A percentile compares a stretch with the other conserved stretches of the same genome.
Evolutionary conservation across 306 rosid species (phyloP).

Genomic region (Lathyrus tuberosus): DNA sequence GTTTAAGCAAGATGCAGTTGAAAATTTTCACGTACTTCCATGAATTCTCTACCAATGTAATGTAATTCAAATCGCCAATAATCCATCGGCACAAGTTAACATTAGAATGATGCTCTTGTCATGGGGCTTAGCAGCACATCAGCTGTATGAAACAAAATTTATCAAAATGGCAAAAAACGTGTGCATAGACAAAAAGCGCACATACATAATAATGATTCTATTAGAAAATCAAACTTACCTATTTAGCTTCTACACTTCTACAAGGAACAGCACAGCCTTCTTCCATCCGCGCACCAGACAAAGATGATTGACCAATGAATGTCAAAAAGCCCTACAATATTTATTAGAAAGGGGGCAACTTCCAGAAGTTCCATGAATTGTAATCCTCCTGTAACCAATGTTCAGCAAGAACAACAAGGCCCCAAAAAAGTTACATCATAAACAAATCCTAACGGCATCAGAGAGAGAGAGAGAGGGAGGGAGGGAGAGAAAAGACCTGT

Average conservation of each 20-base stretch:
- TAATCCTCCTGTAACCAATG: conserved; percentile 76
- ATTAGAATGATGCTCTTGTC: conserved; percentile 26
- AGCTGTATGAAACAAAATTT: conserved; percentile 29
- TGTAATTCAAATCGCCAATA: conserved; percentile 34
- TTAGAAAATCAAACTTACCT: conserved; percentile 48
- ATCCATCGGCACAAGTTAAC: conserved; percentile 12
- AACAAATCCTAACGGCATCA: conserved; percentile 9
- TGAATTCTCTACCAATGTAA: conserved; percentile 25
- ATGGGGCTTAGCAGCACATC: conserved; percentile 29
- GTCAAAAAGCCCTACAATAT: conserved; percentile 29
- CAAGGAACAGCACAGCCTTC: conserved; percentile 29
- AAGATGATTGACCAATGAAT: conserved; percentile 25
- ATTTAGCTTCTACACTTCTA: conserved; percentile 15
- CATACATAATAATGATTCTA: neutral
- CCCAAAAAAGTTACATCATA: conserved; percentile 17
- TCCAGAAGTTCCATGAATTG: conserved; percentile 98
- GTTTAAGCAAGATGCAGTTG: conserved; percentile 4
- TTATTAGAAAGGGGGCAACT: conserved; percentile 51
- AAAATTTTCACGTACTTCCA: neutral
- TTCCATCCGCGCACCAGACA: conserved; percentile 29
- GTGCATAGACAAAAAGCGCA: neutral
- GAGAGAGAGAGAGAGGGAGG: conserved; percentile 29
- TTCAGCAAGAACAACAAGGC: conserved; percentile 23
- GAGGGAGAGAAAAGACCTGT: conserved; percentile 56
- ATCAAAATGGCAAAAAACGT: neutral